Evolutionary conservation across 1,284 basidiomycete genomes (phyloP), one percentile per base, ranked within the genome.

Genomic region (Phenoliferia sp.): DNA sequence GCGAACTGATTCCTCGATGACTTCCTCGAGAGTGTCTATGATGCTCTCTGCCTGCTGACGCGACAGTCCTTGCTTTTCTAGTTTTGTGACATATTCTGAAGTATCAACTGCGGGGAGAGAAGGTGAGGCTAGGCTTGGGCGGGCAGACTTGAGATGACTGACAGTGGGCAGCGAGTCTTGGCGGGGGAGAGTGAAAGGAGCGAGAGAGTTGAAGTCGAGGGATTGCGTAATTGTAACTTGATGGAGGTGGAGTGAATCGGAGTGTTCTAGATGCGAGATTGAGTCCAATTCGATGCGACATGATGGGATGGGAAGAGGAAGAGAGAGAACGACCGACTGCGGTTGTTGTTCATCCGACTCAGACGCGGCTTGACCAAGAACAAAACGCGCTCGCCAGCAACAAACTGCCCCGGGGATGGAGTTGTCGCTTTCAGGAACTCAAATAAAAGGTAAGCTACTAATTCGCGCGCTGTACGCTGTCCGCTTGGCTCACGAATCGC

Each of bases 11-110:
- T 97, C 94, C 79, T 95, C 92, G 61, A 97, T 92, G 69, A 96
- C 92, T 75, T 94, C 90, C 16, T 92, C 90, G 84, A 97, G 89
- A 22, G 93, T 92, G 60, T 87, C 85, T 92, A 96, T 95, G 77
- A 97, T 90, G 9, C 94, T 94, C 78, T 95, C 92, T 1, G 93
- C 92, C 80, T 96, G 94, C 28, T 87, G 85, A 29, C 90, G 85
- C 68, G 90, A 90, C 70, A 97, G 80, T 0, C 94, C 94, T 76
- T 96, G 89, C 63, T 87, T 83, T 79, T 94, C 90, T 62, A 97
- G 82, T 39, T 90, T 86, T 79, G 92, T 88, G 34, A 96, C 92
- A 77, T 96, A 94, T 68, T 91, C 88, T 77, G 95, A 92, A 1
- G 94, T 96, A 77, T 97, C 94, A 73, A 97, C 72, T 73, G 64